phyloP scores from a whole-genome alignment of 352 stramenopile species.

The Phytopythium chamaehyphon region DNA sequence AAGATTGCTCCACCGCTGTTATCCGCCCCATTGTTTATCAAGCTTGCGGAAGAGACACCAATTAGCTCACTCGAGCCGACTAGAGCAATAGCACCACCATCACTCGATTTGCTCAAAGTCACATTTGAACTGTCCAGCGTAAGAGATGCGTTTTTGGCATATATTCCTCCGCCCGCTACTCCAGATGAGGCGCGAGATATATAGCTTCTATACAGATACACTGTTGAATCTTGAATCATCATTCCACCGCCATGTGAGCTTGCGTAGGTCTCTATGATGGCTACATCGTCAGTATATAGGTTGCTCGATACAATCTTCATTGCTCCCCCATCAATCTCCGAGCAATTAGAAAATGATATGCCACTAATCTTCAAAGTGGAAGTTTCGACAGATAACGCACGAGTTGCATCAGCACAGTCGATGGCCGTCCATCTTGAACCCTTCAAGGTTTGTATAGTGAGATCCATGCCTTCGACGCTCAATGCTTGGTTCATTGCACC shows the following conservation, averaged over 20 bases:
- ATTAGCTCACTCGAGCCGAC: too few species aligned
- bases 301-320: slow-evolving; percentile 15
- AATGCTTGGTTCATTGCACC: slow-evolving; percentile 32
- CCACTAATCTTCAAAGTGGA: slow-evolving; percentile 28
- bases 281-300: slow-evolving; percentile 18
- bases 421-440: slow-evolving; percentile 46
- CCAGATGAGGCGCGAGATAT: too few species aligned
- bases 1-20: not conserved
- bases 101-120: too few species aligned
- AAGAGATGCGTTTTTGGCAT: slow-evolving; percentile 12
- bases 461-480: slow-evolving; percentile 3
- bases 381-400: slow-evolving; percentile 8
- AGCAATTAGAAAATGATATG: slow-evolving; percentile 36
- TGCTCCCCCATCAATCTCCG: slow-evolving; percentile 12
- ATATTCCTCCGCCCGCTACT: slow-evolving; percentile 19
- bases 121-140: slow-evolving; percentile 8
- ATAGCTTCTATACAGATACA: too few species aligned
- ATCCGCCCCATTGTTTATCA: too few species aligned
- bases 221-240: too few species aligned
- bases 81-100: too few species aligned
- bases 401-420: slow-evolving; percentile 22
- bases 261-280: slow-evolving; percentile 14
- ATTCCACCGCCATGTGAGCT: slow-evolving; percentile 4
- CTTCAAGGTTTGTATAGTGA: slow-evolving; percentile 42
- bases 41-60: too few species aligned